Base-by-base conservation (phyloP, 2,329 filamentous ascomycete genomes). In the Paradendryphiella salina region DNA sequence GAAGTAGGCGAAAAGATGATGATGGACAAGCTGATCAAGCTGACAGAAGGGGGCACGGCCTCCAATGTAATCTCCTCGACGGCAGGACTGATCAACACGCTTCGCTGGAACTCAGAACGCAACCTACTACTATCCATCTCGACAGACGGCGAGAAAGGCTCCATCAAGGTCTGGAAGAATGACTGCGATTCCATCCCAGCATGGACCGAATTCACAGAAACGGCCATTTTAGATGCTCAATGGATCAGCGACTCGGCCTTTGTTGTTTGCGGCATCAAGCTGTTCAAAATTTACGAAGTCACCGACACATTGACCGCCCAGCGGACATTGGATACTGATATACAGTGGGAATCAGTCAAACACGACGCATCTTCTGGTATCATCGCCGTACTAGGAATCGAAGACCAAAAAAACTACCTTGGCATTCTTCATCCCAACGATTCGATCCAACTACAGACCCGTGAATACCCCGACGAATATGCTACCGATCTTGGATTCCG, bases 181-280 rank as follows among this genome's bases (percentile, higher is more conserved):
- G 62, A 65, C 40, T 59, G 62, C 43, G 64, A 70, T 36, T 66
- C 65, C 17, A 72, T 75, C 21, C 74, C 76, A 4, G 62, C 73
- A 4, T 77, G 72, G 70, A 70, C 68, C 18, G 66, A 73, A 14
- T 76, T 76, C 40, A 73, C 71, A 8, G 72, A 76, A 17, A 68
- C 70, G 4, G 68, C 68, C 45, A 71, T 78, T 1, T 65, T 73
- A 20, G 77, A 79, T 50, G 76, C 74, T 1, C 69, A 71, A 10
- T 79, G 77, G 76, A 73, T 73, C 33, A 73, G 64, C 36, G 71
- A 76, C 11, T 69, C 73, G 3, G 66, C 67, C 1, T 78, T 80
- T 52, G 67, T 76, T 8, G 74, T 78, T 9, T 77, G 74, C 45
- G 76, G 77, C 9, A 71, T 73, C 7, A 63, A 71, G 17, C 61